Conservation (phyloP, 352 stramenopile genomes). For the Phytopythium mirpurense region DNA sequence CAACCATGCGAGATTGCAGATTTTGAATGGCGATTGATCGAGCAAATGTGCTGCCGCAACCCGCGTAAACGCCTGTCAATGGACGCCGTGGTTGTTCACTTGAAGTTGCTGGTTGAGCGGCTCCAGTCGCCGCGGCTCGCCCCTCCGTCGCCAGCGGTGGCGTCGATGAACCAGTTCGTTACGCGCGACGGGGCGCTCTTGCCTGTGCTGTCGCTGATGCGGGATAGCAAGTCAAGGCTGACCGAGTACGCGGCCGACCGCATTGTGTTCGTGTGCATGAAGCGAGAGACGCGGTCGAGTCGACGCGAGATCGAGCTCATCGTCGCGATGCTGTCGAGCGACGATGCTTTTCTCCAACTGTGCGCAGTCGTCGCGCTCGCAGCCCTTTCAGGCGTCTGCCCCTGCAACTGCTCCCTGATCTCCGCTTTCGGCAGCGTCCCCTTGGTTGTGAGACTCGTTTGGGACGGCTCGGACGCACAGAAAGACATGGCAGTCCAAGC, state of each 20-base stretch:
- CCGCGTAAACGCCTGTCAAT: not conserved
- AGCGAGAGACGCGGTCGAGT: not conserved
- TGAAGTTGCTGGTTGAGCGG: not conserved
- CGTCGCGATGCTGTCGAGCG: not conserved
- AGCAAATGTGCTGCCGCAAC: not conserved
- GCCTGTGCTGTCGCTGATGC: not conserved
- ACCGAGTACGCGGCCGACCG: not conserved
- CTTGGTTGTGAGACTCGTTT: constrained; percentile 2
- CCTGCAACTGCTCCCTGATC: not conserved
- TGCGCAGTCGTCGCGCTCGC: not conserved
- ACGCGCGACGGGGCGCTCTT: not conserved
- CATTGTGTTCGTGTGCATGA: not conserved
- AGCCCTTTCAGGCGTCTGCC: not conserved
- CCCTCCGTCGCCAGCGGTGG: no score
- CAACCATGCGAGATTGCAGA: not conserved
- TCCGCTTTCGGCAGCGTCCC: not conserved
- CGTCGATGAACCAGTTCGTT: not conserved
- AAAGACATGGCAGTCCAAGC: constrained; percentile 5
- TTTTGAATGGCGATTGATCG: not conserved
- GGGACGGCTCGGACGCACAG: constrained; percentile 1
- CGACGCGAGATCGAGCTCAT: not conserved
- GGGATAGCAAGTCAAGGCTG: not conserved
- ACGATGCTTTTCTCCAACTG: not conserved
- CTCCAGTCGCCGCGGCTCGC: not conserved
- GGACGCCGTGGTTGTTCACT: not conserved